Percentiles rank a stretch among this genome's conserved stretches.
Conservation (phyloP, 2,329 filamentous ascomycete species). For the Zasmidium citrigriseum region DNA sequence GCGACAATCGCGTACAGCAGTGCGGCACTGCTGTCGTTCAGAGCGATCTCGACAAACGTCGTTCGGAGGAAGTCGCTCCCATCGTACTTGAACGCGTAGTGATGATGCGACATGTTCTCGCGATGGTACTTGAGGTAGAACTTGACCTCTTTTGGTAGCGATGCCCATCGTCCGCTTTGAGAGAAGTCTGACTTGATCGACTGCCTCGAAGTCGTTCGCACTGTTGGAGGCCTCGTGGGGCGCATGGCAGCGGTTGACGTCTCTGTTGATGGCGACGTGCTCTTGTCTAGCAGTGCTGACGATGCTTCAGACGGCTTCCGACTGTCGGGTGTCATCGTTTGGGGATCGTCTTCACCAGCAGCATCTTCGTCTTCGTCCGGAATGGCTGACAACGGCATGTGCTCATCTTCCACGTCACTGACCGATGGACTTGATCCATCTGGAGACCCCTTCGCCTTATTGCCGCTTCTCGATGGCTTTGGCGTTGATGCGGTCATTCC, state of each 20-base stretch:
- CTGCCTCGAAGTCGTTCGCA: constrained; percentile 23
- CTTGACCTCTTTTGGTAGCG: constrained; percentile 63
- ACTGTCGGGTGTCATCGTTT: constrained; percentile 27
- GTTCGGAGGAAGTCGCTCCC: constrained; percentile 71
- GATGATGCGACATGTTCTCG: constrained; percentile 75
- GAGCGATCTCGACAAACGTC: constrained; percentile 69
- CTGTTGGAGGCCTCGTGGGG: constrained; percentile 18
- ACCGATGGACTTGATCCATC: constrained; percentile 53
- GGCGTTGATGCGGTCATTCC: constrained; percentile 57
- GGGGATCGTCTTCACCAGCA: constrained; percentile 26
- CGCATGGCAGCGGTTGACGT: constrained; percentile 19
- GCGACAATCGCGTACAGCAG: constrained; percentile 84
- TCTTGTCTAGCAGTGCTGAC: constrained; percentile 41
- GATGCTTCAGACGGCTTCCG: constrained; percentile 42
- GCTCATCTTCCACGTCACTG: constrained; percentile 49
- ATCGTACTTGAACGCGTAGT: constrained; percentile 78
- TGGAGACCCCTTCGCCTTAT: constrained; percentile 47
- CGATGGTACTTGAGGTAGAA: constrained; percentile 78
- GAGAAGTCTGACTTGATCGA: constrained; percentile 25
- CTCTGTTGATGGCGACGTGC: constrained; percentile 56
- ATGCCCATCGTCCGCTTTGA: constrained; percentile 30
- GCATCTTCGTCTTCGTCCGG: constrained; percentile 50
- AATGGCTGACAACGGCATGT: constrained; percentile 44
- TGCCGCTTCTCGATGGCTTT: constrained; percentile 44
- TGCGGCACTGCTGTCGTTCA: constrained; percentile 67